Percentiles rank a stretch among this genome's conserved stretches.
phyloP scores from a whole-genome alignment of 169 alveolate species.

The Amoebophrya sp. region DNA sequence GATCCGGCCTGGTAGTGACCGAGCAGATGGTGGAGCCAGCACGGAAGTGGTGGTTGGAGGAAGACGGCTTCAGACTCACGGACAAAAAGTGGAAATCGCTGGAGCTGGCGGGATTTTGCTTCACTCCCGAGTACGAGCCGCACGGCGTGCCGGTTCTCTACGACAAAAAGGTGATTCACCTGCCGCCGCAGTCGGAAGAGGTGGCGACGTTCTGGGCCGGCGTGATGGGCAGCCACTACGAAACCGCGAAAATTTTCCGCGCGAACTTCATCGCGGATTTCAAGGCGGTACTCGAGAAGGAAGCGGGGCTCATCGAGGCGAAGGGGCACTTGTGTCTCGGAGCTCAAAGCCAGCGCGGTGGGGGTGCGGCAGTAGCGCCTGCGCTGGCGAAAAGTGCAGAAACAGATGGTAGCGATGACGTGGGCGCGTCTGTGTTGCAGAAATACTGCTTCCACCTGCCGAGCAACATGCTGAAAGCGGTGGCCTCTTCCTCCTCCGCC shows the following conservation, averaged over 20 bases:
- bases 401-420: no score
- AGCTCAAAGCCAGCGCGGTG: background rate
- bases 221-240: background rate
- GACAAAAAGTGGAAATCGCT: background rate
- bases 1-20: no score
- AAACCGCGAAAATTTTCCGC: background rate
- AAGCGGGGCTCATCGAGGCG: background rate
- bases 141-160: background rate
- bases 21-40: background rate
- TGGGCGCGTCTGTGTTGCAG: no score
- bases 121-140: background rate
- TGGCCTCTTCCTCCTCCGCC: no score
- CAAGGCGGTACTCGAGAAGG: background rate
- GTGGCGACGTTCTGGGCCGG: background rate
- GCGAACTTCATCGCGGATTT: background rate
- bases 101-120: background rate
- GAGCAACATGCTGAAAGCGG: background rate
- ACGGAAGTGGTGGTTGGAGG: background rate
- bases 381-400: background rate
- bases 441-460: background rate
- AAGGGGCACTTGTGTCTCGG: background rate
- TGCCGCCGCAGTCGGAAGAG: background rate
- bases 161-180: background rate
- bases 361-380: background rate
- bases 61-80: background rate